A percentile compares a stretch with the other conserved stretches of the same genome.
These are phyloP conservation scores for Yamadazyma nakazawae DNA, from an alignment of 805 yeast genomes.

Conservation along the genomic window DNA sequence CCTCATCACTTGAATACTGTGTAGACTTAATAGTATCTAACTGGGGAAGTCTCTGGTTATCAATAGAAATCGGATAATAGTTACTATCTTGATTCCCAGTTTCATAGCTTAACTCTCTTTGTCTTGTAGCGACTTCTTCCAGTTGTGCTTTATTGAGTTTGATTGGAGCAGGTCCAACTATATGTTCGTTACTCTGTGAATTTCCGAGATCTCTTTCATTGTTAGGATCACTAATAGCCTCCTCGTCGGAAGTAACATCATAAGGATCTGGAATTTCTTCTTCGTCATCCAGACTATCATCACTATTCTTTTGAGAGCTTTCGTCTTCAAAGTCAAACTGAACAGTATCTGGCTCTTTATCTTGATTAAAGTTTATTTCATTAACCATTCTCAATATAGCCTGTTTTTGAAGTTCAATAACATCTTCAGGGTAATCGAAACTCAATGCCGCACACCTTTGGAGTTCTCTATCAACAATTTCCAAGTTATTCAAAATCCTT, in stretches of 20 bases:
- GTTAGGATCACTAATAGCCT: background rate
- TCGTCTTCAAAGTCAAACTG: slow-evolving; percentile 1
- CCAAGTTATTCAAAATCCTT: slow-evolving; percentile 11
- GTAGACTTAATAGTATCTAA: background rate
- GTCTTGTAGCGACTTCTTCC: no score
- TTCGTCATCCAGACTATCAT: background rate
- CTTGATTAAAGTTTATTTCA: slow-evolving; percentile 4
- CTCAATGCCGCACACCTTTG: slow-evolving; percentile 20
- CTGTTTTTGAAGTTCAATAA: slow-evolving; percentile 14
- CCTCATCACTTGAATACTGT: slow-evolving; percentile 7
- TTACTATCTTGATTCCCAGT: no score
- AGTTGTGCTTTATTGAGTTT: no score
- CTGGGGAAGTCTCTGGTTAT: no score
- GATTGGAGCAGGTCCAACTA: background rate
- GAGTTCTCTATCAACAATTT: slow-evolving; percentile 15
- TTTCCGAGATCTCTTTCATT: background rate
- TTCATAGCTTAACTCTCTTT: no score
- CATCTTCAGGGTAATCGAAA: slow-evolving; percentile 25
- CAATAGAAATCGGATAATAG: background rate
- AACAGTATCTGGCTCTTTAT: background rate
- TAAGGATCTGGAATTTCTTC: slow-evolving; percentile 2
- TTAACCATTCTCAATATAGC: slow-evolving; percentile 6
- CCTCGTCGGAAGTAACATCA: slow-evolving; percentile 5
- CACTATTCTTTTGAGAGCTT: background rate
- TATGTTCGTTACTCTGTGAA: background rate